phyloP scores from a whole-genome alignment of 345 rosid genomes.

The Punica granatum region DNA sequence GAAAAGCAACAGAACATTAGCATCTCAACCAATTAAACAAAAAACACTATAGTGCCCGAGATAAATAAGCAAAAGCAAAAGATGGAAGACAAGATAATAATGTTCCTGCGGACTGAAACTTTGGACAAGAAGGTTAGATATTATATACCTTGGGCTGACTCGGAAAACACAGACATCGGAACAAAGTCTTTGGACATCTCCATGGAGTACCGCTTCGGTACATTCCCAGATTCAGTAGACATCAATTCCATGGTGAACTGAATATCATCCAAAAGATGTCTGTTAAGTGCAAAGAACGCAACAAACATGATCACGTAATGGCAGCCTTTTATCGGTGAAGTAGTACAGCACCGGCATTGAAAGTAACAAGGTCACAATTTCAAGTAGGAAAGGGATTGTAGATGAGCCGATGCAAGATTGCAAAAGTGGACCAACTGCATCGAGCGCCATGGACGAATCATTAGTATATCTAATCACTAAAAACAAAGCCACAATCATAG shows the following conservation, averaged over 20 bases:
- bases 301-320: not conserved
- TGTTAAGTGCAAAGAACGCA: not conserved
- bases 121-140: not conserved
- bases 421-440: too few species aligned
- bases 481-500: too few species aligned
- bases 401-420: too few species aligned
- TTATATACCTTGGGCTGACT: slow-evolving; percentile 52
- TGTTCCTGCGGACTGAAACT: not conserved
- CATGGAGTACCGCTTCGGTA: slow-evolving; percentile 56
- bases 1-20: not conserved
- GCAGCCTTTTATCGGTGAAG: too few species aligned
- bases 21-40: not conserved
- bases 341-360: not conserved
- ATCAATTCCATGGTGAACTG: slow-evolving; percentile 73
- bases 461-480: too few species aligned
- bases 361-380: not conserved
- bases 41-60: not conserved
- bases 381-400: too few species aligned
- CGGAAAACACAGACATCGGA: slow-evolving; percentile 65
- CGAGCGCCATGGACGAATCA: too few species aligned
- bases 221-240: slow-evolving; percentile 52
- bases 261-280: slow-evolving; percentile 9
- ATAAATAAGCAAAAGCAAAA: not conserved
- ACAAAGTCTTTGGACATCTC: slow-evolving; percentile 69
- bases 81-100: not conserved